Conservation (phyloP, 2,329 filamentous ascomycete genomes). For the Alternaria sp. region DNA sequence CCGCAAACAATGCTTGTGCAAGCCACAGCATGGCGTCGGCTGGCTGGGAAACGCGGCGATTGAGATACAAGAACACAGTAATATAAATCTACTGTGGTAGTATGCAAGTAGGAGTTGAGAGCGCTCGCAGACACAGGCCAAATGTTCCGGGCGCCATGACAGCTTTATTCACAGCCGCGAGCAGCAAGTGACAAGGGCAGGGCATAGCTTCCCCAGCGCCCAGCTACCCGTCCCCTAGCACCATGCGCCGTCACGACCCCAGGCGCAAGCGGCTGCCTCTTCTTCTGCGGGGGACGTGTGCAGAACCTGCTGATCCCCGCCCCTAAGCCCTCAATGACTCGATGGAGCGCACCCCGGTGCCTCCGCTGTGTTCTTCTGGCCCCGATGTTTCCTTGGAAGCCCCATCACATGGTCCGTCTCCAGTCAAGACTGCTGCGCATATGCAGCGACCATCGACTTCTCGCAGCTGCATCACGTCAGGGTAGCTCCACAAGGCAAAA, state of each 20-base stretch:
- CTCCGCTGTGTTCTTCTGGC: conserved; percentile 15
- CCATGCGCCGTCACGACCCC: conserved; percentile 14
- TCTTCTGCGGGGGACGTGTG: conserved; percentile 21
- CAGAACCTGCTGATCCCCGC: conserved; percentile 30
- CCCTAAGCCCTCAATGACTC: conserved; percentile 17
- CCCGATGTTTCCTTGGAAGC: background rate
- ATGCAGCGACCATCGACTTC: background rate
- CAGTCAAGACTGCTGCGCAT: background rate
- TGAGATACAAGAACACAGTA: conserved; percentile 16
- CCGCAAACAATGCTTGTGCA: conserved; percentile 42
- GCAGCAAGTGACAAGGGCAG: conserved; percentile 8
- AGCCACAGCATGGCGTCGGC: conserved; percentile 45
- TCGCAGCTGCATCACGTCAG: conserved; percentile 19
- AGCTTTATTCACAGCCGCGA: conserved; percentile 22
- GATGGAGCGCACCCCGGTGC: conserved; percentile 22
- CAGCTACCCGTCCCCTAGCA: conserved; percentile 22
- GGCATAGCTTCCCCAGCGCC: conserved; percentile 15
- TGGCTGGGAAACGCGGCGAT: conserved; percentile 19
- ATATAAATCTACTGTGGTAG: conserved; percentile 19
- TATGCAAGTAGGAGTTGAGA: conserved; percentile 17
- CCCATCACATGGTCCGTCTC: background rate
- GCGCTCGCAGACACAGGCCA: conserved; percentile 13
- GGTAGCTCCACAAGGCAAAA: conserved; percentile 1
- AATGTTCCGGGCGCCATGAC: conserved; percentile 17
- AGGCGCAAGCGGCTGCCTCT: conserved; percentile 15